Conservation (phyloP, 805 yeast genomes). For the Naumovozyma baii region DNA sequence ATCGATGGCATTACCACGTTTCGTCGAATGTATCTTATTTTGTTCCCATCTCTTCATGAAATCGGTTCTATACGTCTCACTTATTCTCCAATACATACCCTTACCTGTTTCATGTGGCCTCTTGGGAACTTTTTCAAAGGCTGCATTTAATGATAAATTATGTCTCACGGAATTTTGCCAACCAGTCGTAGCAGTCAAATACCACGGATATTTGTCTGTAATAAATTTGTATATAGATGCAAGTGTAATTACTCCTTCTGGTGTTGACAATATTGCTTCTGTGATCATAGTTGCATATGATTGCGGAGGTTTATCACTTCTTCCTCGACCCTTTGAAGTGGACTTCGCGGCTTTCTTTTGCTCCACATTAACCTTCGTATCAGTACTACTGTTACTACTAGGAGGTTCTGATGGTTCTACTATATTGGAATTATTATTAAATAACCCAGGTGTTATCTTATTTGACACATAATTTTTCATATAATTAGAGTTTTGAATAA, state of each 20-base stretch:
- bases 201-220: slow-evolving; percentile 73
- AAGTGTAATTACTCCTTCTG: slow-evolving; percentile 76
- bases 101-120: slow-evolving; percentile 93
- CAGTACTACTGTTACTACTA: no score
- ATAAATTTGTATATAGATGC: slow-evolving; percentile 91
- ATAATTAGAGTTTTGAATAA: slow-evolving; percentile 8
- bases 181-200: slow-evolving; percentile 79
- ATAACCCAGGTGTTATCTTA: slow-evolving; percentile 6
- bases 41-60: slow-evolving; percentile 68
- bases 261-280: slow-evolving; percentile 82
- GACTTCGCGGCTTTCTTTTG: not conserved
- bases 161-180: slow-evolving; percentile 98
- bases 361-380: no score
- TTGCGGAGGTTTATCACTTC: slow-evolving; percentile 1
- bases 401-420: no score
- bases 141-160: slow-evolving; percentile 85
- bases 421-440: no score
- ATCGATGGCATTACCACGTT: slow-evolving; percentile 70
- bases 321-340: not conserved
- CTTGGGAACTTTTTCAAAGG: slow-evolving; percentile 93
- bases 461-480: slow-evolving; percentile 6
- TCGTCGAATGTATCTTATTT: slow-evolving; percentile 59
- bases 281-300: slow-evolving; percentile 97
- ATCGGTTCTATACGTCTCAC: slow-evolving; percentile 72
- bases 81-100: slow-evolving; percentile 97